Conservation (phyloP, 495 filamentous ascomycete species). For the Opeltia flavorubescens region DNA sequence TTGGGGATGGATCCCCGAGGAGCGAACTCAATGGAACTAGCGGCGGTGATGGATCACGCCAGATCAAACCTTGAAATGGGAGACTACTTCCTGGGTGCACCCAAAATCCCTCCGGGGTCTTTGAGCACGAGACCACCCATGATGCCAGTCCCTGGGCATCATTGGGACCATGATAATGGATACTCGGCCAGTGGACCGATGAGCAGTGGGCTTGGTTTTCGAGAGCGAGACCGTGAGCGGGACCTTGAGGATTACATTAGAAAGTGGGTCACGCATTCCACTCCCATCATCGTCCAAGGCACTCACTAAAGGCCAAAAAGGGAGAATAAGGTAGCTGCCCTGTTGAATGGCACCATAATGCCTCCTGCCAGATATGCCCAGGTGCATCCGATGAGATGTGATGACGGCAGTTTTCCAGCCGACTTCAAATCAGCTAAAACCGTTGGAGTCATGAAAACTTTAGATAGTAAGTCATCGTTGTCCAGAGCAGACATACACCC, state of each 20-base stretch:
- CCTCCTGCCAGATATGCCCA: constrained; percentile 1
- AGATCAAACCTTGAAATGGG: not conserved
- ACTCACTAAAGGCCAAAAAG: too few relatives aligned
- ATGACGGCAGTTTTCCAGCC: constrained; percentile 2
- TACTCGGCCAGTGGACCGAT: not conserved
- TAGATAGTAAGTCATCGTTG: constrained; percentile 8
- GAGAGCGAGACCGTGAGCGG: not conserved
- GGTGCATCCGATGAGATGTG: not conserved
- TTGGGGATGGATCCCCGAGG: constrained; percentile 4
- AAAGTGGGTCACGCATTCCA: not conserved
- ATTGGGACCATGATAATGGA: not conserved
- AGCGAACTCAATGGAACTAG: not conserved
- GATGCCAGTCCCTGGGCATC: not conserved
- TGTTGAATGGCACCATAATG: not conserved
- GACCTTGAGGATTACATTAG: not conserved
- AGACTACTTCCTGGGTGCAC: constrained; percentile 3
- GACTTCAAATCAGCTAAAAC: constrained; percentile 3
- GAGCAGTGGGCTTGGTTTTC: not conserved
- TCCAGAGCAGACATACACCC: too few relatives aligned
- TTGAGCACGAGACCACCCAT: not conserved
- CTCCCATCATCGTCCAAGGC: too few relatives aligned
- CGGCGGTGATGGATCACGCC: constrained; percentile 2
- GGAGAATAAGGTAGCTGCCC: not conserved
- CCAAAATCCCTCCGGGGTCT: not conserved
- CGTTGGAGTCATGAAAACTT: constrained; percentile 1